These are phyloP conservation scores for Plectosphaerella cucumerina DNA, from an alignment of 2,329 filamentous ascomycete species.

Conservation along the genomic window DNA sequence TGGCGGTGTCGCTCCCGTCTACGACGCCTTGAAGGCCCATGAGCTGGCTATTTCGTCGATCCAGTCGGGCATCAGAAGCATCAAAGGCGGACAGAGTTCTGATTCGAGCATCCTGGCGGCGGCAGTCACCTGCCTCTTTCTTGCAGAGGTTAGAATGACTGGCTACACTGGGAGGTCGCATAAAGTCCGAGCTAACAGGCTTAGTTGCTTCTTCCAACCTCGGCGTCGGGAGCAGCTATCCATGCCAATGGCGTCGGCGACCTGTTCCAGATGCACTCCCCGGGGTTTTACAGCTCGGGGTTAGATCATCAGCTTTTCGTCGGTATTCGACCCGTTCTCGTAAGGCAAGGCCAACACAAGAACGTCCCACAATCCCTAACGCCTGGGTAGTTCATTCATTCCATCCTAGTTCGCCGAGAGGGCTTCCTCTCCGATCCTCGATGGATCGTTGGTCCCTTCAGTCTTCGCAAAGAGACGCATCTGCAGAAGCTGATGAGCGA, in stretches of 20 bases:
- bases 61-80: constrained; percentile 12
- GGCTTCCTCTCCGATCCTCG: constrained; percentile 23
- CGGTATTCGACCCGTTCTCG: constrained; percentile 33
- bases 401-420: constrained; percentile 19
- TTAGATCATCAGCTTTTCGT: constrained; percentile 31
- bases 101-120: constrained; percentile 21
- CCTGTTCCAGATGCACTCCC: constrained; percentile 25
- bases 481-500: constrained; percentile 28
- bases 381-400: constrained; percentile 21
- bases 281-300: constrained; percentile 24
- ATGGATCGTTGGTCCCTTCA: constrained; percentile 28
- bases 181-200: background rate
- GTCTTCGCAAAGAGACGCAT: constrained; percentile 14
- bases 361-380: background rate
- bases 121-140: constrained; percentile 30
- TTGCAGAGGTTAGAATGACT: constrained; percentile 16
- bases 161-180: background rate
- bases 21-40: constrained; percentile 22
- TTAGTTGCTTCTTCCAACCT: constrained; percentile 25
- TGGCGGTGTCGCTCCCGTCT: constrained; percentile 13
- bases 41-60: constrained; percentile 23
- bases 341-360: constrained; percentile 12
- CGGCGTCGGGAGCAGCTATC: constrained; percentile 15
- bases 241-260: constrained; percentile 29
- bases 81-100: background rate